Conservation (phyloP, 1,284 basidiomycete species). For the Ganoderma boninense region DNA sequence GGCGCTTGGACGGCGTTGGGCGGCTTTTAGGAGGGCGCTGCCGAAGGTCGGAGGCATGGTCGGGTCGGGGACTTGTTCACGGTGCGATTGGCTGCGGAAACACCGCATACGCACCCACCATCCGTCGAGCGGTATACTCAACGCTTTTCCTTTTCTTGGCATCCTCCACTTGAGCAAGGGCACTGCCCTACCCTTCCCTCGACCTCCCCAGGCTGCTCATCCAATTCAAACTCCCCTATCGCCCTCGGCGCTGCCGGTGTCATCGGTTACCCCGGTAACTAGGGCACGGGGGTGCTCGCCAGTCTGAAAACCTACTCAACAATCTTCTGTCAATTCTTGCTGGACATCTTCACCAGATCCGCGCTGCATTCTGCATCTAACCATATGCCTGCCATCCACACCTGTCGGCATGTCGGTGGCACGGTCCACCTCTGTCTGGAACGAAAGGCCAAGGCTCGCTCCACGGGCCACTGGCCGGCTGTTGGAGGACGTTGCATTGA, state of each 20-base stretch:
- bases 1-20: not conserved
- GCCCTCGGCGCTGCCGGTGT: slow-evolving; percentile 24
- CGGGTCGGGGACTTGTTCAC: not conserved
- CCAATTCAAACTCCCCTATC: slow-evolving; percentile 9
- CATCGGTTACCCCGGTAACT: slow-evolving; percentile 29
- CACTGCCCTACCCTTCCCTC: not conserved
- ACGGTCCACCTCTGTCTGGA: not conserved
- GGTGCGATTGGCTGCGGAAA: slow-evolving; percentile 7
- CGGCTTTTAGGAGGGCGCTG: not conserved
- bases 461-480: not conserved
- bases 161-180: not conserved
- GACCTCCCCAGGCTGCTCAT: not conserved
- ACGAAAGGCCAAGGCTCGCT: not conserved
- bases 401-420: not conserved
- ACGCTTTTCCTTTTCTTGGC: slow-evolving; percentile 8
- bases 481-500: not conserved
- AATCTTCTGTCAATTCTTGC: slow-evolving; percentile 9
- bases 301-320: slow-evolving; percentile 3
- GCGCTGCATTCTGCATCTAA: slow-evolving; percentile 1
- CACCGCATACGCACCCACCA: not conserved
- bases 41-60: not conserved
- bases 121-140: slow-evolving; percentile 7
- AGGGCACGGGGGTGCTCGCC: slow-evolving; percentile 12
- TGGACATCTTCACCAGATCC: slow-evolving; percentile 1
- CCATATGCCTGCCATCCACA: not conserved